Base-by-base conservation (phyloP, 768 basidiomycete genomes). In the Rhizopogon vesiculosus region DNA sequence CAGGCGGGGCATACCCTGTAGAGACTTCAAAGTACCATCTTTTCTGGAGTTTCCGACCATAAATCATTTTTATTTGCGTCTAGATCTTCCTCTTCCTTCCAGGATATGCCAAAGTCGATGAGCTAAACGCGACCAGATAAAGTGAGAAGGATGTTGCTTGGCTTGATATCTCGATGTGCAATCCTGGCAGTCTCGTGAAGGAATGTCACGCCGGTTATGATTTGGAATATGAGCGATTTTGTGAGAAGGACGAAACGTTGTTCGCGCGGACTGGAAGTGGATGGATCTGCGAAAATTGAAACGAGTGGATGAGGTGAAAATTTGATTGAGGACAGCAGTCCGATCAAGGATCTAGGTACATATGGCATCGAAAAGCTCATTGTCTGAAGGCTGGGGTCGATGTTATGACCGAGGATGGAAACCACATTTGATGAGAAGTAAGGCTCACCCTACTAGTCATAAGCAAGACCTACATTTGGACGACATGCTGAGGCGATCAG, bases 131-230 rank as follows among this genome's bases (percentile, higher is more conserved):
- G 74, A 0, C 92, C 92, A 0, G 77, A 74, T 2, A 67, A 61
- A 0, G 81, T 80, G 7, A 97, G 61, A 18, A 94, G 76, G 33
- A 94, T 72, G 63, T 97, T 97, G 39, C 78, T 73, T 0, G 95
- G 93, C 53, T 93, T 93, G 61, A 97, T 76, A 67, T 97, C 94
- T 7, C 95, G 77, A 62, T 98, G 95, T 1, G 91, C 89, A 42
- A 96, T 81, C 2, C 65, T 61, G 10, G 72, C 67, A 2, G 7
- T 71, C 67, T 52, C 74, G 61, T 97, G 92, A 6, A 97, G 76
- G 68, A 88, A 87, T 0, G 76, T 75, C 1, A 93, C 64, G 0
- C 85, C 93, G 1, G n/a, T 69, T 5, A 91, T 67, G 31, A 86
- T 71, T 60, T 96, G 93, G 59, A 79, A 79, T 13, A 86, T 74